Base-by-base conservation (phyloP, 331 rosid species). In the Malus hybrid region DNA sequence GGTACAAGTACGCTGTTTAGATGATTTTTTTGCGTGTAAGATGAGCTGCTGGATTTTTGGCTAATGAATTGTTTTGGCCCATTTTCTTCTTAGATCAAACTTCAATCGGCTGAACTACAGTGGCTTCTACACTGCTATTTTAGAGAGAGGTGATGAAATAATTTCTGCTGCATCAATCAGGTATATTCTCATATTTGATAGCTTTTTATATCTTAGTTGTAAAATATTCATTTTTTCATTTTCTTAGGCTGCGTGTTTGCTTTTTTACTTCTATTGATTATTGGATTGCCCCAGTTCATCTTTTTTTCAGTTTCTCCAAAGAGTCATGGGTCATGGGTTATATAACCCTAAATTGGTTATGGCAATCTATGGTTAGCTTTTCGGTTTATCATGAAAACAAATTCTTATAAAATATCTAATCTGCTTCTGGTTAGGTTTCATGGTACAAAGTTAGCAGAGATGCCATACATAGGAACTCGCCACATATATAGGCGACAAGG, bases 401-500 rank as follows among this genome's bases (percentile, higher is more conserved):
- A 5, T 70, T 28, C 62, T 63, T 34, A 48, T 70, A 56, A 32
- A 18, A 22, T 10, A 22, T 75, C 42, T 63, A 46, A 16, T 77
- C 66, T 64, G 32, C 66, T 65, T 30, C 55, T 83, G 76, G 72
- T 73, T 81, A 95, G 99, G 93, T 92, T 95, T 83, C 99, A 90
- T 75, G 96, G 98, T 75, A 92, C 93, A 7, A 87, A 82, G 89
- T 77, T 95, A 73, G 98, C 91, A n/a, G 99, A 95, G 90, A 95
- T 95, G 99, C 99, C 99, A 72, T 95, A 89, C 83, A 95, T 95
- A 46, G 98, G 98, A 81, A 92, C 98, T 77, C 98, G 98, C 68
- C 93, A 92, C 72, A 79, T 89, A 72, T 90, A 95, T 75, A 90
- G 99, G 80, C 97, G 87, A 70, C 99, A 95, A 79, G 99, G 99